Base-by-base conservation (phyloP, 2,329 filamentous ascomycete species). In the Penicillium sp. region DNA sequence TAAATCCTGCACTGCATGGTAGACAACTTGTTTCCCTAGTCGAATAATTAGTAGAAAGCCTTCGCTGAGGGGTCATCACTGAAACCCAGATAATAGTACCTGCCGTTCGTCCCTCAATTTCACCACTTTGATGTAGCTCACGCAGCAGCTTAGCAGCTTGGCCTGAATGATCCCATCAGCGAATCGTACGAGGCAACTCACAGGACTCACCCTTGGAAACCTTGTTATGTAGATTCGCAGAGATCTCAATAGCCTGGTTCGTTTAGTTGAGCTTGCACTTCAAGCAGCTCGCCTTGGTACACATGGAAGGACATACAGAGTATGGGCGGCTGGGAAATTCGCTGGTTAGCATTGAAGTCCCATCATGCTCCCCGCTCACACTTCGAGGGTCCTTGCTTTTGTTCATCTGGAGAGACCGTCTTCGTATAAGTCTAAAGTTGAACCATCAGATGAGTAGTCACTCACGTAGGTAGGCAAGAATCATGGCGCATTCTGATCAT, bases 21-120 rank as follows among this genome's bases (percentile, higher is more conserved):
- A 81, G 42, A 81, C 76, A 26, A 70, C 66, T 51, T 80, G 77
- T 60, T 80, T 81, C 13, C 77, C 77, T 76, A 44, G n/a, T 6
- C 10, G n/a, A 4, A 27, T n/a, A n/a, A 13, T 27, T n/a, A n/a
- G n/a, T n/a, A n/a, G n/a, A n/a, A n/a, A n/a, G n/a, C n/a, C n/a
- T n/a, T n/a, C n/a, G n/a, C n/a, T n/a, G n/a, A n/a, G n/a, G n/a
- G n/a, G n/a, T n/a, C n/a, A n/a, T n/a, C n/a, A n/a, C n/a, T n/a
- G n/a, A n/a, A n/a, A n/a, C n/a, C n/a, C n/a, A n/a, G 25, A n/a
- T 27, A 4, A 27, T 13, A 28, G 45, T 51, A 75, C 74, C 75
- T 26, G 76, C 69, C 26, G 67, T 62, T 33, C 73, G 73, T 33
- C 74, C 76, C 51, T 76, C 75, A 28, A 84, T 75, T 48, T 76